phyloP scores from a whole-genome alignment of 768 basidiomycete genomes.

The Royoungia palumana region DNA sequence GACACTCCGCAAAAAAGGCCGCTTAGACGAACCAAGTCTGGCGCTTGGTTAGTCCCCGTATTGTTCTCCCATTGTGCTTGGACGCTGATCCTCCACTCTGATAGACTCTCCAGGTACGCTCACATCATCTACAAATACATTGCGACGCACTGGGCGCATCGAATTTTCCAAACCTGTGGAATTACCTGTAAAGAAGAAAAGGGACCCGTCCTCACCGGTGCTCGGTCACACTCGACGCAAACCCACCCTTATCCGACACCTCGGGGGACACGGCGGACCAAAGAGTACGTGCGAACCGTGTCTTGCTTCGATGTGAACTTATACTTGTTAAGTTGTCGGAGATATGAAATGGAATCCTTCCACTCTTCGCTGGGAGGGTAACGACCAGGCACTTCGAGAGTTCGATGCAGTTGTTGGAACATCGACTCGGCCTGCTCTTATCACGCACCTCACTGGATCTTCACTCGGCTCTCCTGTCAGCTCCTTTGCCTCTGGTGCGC shows the following conservation, averaged over 20 bases:
- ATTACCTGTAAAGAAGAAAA: constrained; percentile 53
- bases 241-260: constrained; percentile 84
- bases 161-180: constrained; percentile 47
- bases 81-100: constrained; percentile 1
- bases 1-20: constrained; percentile 55
- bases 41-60: constrained; percentile 37
- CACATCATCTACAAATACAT: constrained; percentile 46
- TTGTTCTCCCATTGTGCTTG: not conserved
- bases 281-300: constrained; percentile 56
- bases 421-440: constrained; percentile 90
- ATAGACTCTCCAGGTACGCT: constrained; percentile 29
- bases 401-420: constrained; percentile 81
- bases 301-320: constrained; percentile 11
- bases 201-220: constrained; percentile 43
- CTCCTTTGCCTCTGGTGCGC: constrained; percentile 71
- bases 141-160: constrained; percentile 56
- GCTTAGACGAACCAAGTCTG: constrained; percentile 41
- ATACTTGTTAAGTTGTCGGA: constrained; percentile 66
- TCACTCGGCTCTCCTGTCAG: constrained; percentile 77
- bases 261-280: constrained; percentile 60
- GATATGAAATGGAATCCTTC: constrained; percentile 98
- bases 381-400: constrained; percentile 85
- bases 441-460: constrained; percentile 90
- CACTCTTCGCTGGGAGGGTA: constrained; percentile 93
- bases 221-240: constrained; percentile 56